A percentile compares a stretch with the other conserved stretches of the same genome.
Conservation (phyloP, 1,284 basidiomycete species). For the Marasmius fiardii region DNA sequence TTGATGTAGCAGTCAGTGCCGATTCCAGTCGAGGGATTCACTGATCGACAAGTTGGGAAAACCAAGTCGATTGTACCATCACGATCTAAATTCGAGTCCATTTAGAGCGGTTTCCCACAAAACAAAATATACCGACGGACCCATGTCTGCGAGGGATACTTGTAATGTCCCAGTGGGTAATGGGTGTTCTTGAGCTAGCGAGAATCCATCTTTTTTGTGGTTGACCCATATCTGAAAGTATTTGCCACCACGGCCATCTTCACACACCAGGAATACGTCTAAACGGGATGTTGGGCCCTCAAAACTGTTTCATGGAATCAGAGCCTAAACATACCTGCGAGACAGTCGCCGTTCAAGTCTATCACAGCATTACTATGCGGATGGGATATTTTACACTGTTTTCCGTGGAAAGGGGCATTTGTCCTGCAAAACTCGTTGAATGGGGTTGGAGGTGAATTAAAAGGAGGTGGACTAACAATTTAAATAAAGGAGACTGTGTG, state of each 20-base stretch:
- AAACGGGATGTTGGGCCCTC: constrained; percentile 12
- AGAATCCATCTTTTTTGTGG: constrained; percentile 73
- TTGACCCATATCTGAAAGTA: constrained; percentile 94
- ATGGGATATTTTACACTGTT: constrained; percentile 72
- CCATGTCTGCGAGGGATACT: constrained; percentile 90
- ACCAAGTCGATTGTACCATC: constrained; percentile 97
- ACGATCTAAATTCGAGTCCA: constrained; percentile 58
- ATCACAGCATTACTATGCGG: constrained; percentile 96
- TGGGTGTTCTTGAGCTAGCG: constrained; percentile 61
- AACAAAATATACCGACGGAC: constrained; percentile 38
- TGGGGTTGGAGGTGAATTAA: neutral
- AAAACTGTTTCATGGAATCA: no score
- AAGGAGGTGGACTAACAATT: constrained; percentile 46
- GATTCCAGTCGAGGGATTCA: constrained; percentile 64
- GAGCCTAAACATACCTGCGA: no score
- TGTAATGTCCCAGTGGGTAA: constrained; percentile 80
- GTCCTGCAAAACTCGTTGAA: constrained; percentile 32
- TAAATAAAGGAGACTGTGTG: constrained; percentile 49
- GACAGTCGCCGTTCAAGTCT: constrained; percentile 94
- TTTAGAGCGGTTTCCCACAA: neutral
- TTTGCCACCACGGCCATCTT: constrained; percentile 49
- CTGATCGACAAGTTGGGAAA: constrained; percentile 79
- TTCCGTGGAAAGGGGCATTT: constrained; percentile 57
- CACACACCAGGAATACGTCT: constrained; percentile 92
- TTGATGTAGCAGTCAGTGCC: constrained; percentile 82